Conservation (phyloP, 495 filamentous ascomycete species). For the Physcia stellaris region DNA sequence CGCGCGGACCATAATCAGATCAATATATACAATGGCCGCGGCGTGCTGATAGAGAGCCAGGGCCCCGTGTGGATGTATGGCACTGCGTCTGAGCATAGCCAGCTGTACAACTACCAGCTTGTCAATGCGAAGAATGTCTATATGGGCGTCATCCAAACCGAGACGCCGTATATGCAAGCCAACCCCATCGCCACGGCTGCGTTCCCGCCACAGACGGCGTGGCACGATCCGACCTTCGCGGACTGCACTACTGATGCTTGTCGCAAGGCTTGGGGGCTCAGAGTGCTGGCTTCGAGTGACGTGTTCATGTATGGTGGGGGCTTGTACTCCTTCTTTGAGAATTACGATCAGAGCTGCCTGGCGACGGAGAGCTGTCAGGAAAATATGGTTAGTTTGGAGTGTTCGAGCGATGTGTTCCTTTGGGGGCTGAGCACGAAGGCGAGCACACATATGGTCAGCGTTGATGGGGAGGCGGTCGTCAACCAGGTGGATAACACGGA, state of each 20-base stretch:
- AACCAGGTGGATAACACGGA: conserved; percentile 51
- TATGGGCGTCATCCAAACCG: conserved; percentile 76
- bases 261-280: conserved; percentile 75
- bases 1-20: conserved; percentile 63
- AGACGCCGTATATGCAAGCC: conserved; percentile 71
- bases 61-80: conserved; percentile 53
- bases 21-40: conserved; percentile 84
- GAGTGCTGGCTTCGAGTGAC: conserved; percentile 54
- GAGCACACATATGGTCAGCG: conserved; percentile 68
- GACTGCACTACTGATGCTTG: conserved; percentile 48
- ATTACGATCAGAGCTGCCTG: conserved; percentile 70
- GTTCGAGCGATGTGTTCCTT: conserved; percentile 48
- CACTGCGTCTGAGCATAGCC: conserved; percentile 75
- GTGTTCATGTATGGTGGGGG: conserved; percentile 66
- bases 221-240: conserved; percentile 64
- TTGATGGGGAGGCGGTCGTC: conserved; percentile 40
- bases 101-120: conserved; percentile 84
- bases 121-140: conserved; percentile 68
- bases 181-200: conserved; percentile 65
- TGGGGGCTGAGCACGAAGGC: conserved; percentile 83
- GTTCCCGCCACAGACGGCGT: conserved; percentile 47
- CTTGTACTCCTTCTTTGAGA: conserved; percentile 78
- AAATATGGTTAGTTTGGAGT: conserved; percentile 76
- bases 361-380: conserved; percentile 64
- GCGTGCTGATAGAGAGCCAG: conserved; percentile 58